Conservation (phyloP, 352 stramenopile species). For the Pythium phragmiticola region DNA sequence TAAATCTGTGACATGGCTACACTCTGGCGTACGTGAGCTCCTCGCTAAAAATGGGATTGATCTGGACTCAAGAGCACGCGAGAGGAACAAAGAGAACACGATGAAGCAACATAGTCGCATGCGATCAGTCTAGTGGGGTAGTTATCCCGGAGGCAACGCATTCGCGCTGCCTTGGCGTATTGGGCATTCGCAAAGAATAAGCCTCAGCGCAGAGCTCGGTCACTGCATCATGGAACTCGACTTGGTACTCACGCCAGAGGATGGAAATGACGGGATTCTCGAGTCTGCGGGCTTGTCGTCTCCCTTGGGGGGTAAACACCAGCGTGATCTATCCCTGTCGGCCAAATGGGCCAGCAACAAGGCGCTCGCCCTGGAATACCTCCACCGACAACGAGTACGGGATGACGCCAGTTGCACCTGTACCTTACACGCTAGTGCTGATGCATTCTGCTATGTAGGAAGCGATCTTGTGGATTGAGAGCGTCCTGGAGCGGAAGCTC, state of each 20-base stretch:
- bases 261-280: slow-evolving; percentile 17
- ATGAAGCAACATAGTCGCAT: slow-evolving; percentile 6
- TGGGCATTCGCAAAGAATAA: background rate
- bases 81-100: background rate
- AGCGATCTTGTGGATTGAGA: slow-evolving; percentile 71
- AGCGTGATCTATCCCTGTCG: slow-evolving; percentile 64
- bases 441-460: slow-evolving; percentile 33
- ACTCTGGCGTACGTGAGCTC: background rate
- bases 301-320: slow-evolving; percentile 65
- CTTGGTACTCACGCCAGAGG: slow-evolving; percentile 36
- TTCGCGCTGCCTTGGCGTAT: too few relatives aligned
- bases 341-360: slow-evolving; percentile 81
- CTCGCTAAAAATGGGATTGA: slow-evolving; percentile 8
- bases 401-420: background rate
- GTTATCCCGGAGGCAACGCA: background rate
- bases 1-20: slow-evolving; percentile 24
- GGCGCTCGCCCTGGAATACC: slow-evolving; percentile 66
- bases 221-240: slow-evolving; percentile 39
- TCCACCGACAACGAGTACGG: slow-evolving; percentile 61
- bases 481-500: slow-evolving; percentile 57
- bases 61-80: background rate
- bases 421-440: background rate
- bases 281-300: slow-evolving; percentile 34
- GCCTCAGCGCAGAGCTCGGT: background rate
- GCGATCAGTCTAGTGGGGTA: background rate